Conservation (phyloP, 2,329 filamentous ascomycete genomes). For the Ophiostoma sp. region DNA sequence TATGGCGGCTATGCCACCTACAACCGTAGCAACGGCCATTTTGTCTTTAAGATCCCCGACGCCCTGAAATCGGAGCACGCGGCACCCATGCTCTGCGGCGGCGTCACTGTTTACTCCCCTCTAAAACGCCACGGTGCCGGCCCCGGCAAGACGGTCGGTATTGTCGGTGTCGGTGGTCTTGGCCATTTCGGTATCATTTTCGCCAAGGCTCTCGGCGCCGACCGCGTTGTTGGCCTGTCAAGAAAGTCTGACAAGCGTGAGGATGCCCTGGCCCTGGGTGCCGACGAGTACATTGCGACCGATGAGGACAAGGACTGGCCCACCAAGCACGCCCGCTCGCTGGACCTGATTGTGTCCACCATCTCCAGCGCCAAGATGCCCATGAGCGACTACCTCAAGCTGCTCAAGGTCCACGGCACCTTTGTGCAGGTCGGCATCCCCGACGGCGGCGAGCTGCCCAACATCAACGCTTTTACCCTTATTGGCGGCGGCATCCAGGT, state of each 20-base stretch:
- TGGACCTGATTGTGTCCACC: constrained; percentile 62
- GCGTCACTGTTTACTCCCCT: constrained; percentile 29
- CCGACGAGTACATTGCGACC: constrained; percentile 36
- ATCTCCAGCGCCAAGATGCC: constrained; percentile 59
- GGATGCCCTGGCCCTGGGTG: constrained; percentile 28
- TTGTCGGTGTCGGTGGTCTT: constrained; percentile 31
- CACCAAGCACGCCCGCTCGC: constrained; percentile 48
- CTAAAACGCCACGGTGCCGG: constrained; percentile 27
- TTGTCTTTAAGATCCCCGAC: constrained; percentile 38
- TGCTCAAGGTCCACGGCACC: constrained; percentile 66
- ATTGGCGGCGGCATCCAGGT: constrained; percentile 57
- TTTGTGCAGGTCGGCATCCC: constrained; percentile 67
- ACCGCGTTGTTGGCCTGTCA: constrained; percentile 30
- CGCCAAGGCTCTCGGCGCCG: constrained; percentile 30
- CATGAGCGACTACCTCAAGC: constrained; percentile 58
- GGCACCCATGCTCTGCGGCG: constrained; percentile 32
- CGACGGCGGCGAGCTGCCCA: constrained; percentile 50
- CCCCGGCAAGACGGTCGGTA: constrained; percentile 31
- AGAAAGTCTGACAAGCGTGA: constrained; percentile 25
- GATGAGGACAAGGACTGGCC: constrained; percentile 57
- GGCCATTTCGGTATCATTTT: constrained; percentile 32
- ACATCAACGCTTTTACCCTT: constrained; percentile 57
- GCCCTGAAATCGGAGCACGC: constrained; percentile 31
- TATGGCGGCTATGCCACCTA: constrained; percentile 31
- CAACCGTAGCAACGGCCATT: constrained; percentile 43